Evolutionary conservation across 1,139 yeast species (phyloP), one percentile per base, ranked within the genome.

Genomic region (Zygoascus sp.): DNA sequence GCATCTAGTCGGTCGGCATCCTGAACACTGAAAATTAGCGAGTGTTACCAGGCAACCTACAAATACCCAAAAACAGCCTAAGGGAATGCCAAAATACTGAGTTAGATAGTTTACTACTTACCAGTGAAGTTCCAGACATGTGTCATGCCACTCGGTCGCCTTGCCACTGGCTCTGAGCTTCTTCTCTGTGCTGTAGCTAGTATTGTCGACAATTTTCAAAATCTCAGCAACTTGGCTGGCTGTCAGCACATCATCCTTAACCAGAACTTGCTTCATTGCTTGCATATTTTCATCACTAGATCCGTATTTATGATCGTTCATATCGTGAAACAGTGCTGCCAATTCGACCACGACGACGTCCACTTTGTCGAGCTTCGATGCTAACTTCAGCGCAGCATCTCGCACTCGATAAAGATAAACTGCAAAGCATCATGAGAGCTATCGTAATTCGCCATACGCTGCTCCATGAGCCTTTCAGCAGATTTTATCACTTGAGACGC

Each of bases 1-100:
- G 72, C 70, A 42, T 67, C 72, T 8, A 67, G 55, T 37, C 70
- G 51, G 49, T 67, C 72, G 2, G 72, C 72, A 48, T 67, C 72
- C 46, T 62, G 66, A 4, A 67, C 68, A 51, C 64, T 56, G 27
- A 2, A 25, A 25, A 10, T 19, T 25, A 25, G 25, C 17, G 19
- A 30, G 10, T 21, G 5, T 8, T 28, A 2, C 5, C 7, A 10
- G 5, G 9, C 8, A 19, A 19, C 16, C 35, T n/a, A n/a, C n/a
- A n/a, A n/a, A n/a, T n/a, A n/a, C n/a, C n/a, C n/a, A n/a, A n/a
- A n/a, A n/a, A n/a, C n/a, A n/a, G n/a, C n/a, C n/a, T n/a, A n/a
- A n/a, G n/a, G n/a, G n/a, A n/a, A n/a, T n/a, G n/a, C n/a, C n/a
- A n/a, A n/a, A n/a, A n/a, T n/a, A n/a, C n/a, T n/a, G n/a, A n/a